Percentiles rank a stretch among this genome's conserved stretches.
Evolutionary conservation across 139 green algal genomes (phyloP).

Genomic region (Haematococcus sp.): DNA sequence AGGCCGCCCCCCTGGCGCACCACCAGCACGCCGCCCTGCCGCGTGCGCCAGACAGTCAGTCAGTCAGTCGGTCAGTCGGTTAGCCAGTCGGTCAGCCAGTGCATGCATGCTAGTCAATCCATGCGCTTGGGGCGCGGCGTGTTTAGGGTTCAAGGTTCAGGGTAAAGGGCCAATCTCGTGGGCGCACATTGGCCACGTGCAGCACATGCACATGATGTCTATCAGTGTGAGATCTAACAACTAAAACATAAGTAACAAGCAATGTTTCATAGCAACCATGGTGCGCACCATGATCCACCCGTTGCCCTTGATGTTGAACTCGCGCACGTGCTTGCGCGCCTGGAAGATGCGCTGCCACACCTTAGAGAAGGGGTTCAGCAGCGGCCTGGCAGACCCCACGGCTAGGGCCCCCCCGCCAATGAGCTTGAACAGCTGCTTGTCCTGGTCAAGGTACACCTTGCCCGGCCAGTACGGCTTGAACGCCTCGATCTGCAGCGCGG

Average conservation of each 20-base stretch:
- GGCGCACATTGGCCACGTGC: too few species aligned
- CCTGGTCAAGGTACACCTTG: background rate
- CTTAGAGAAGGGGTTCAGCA: conserved; percentile 2
- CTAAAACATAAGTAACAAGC: too few species aligned
- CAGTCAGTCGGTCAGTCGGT: too few species aligned
- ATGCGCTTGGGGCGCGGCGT: too few species aligned
- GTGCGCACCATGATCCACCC: conserved; percentile 5
- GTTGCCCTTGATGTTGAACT: conserved; percentile 4
- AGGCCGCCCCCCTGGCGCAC: background rate
- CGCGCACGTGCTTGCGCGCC: background rate
- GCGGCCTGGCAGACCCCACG: background rate
- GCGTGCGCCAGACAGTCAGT: too few species aligned
- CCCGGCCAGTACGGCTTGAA: conserved; percentile 3
- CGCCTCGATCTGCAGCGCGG: background rate
- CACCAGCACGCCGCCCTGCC: background rate
- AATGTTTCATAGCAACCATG: too few species aligned
- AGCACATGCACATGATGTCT: too few species aligned
- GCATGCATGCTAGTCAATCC: too few species aligned
- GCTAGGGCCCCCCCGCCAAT: background rate
- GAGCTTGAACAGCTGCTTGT: conserved; percentile 7
- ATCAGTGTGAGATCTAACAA: too few species aligned
- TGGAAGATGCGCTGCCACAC: conserved; percentile 3
- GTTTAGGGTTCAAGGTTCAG: too few species aligned
- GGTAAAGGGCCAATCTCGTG: too few species aligned
- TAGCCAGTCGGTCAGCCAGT: too few species aligned